Percentiles rank a stretch among this genome's conserved stretches.
Evolutionary conservation across 192 early-diverging fungal genomes (phyloP).

Genomic region (Diversispora epigaea): DNA sequence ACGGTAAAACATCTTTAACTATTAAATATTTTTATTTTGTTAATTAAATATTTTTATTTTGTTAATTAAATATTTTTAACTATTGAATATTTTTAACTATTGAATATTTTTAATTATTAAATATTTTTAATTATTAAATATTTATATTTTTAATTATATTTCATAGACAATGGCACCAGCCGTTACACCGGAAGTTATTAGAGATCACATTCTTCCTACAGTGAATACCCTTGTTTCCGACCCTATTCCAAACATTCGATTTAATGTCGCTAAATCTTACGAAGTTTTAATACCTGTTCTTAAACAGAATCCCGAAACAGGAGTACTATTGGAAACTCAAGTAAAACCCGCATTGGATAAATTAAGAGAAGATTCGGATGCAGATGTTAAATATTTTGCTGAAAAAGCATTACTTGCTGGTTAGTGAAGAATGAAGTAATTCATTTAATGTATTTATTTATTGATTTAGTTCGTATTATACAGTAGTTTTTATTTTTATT

Average conservation of each 20-base stretch:
- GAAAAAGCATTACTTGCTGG: slow-evolving; percentile 63
- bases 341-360: slow-evolving; percentile 82
- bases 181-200: slow-evolving; percentile 83
- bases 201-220: slow-evolving; percentile 86
- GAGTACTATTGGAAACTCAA: slow-evolving; percentile 58
- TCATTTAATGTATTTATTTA: too few species aligned
- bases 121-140: slow-evolving; percentile 1
- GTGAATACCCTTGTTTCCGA: slow-evolving; percentile 81
- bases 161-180: slow-evolving; percentile 80
- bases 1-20: slow-evolving; percentile 59
- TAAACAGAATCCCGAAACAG: slow-evolving; percentile 62
- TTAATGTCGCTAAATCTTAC: slow-evolving; percentile 97
- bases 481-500: background rate
- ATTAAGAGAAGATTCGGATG: slow-evolving; percentile 85
- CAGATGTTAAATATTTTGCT: slow-evolving; percentile 94
- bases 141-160: slow-evolving; percentile 2
- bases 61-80: too few species aligned
- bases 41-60: too few species aligned
- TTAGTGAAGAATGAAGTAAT: slow-evolving; percentile 26
- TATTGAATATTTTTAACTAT: too few species aligned
- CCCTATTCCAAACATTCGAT: slow-evolving; percentile 98
- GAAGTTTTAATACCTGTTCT: slow-evolving; percentile 81
- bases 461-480: too few species aligned
- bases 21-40: too few species aligned
- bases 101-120: background rate